Conservation (phyloP, 345 rosid genomes). For the Pistacia integerrima region DNA sequence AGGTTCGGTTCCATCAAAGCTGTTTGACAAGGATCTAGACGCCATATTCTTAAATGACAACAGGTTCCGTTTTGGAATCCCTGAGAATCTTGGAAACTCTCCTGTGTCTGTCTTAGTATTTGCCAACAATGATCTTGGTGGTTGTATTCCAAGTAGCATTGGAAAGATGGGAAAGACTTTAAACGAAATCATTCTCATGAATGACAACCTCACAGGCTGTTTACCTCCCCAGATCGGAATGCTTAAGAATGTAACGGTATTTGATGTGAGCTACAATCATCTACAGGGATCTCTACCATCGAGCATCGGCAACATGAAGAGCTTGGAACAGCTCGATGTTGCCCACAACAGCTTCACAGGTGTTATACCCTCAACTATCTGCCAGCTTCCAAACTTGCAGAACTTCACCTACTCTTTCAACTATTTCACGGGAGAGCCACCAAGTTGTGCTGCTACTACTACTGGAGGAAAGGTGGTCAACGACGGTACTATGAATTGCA, state of each 20-base stretch:
- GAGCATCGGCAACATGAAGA: constrained; percentile 59
- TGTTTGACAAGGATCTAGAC: constrained; percentile 61
- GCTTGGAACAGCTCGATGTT: constrained; percentile 66
- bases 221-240: constrained; percentile 68
- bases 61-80: constrained; percentile 64
- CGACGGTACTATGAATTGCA: constrained; percentile 53
- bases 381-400: constrained; percentile 54
- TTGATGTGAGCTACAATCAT: constrained; percentile 62
- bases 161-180: constrained; percentile 71
- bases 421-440: constrained; percentile 66
- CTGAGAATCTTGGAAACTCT: constrained; percentile 66
- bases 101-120: constrained; percentile 72
- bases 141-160: constrained; percentile 72
- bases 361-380: constrained; percentile 51
- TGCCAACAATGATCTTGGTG: constrained; percentile 74
- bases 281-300: constrained; percentile 60
- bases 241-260: constrained; percentile 55
- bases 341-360: constrained; percentile 66
- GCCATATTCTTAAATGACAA: constrained; percentile 70
- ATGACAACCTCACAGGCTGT: constrained; percentile 75
- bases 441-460: constrained; percentile 47
- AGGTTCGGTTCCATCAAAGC: constrained; percentile 59
- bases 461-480: constrained; percentile 15
- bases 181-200: constrained; percentile 68
- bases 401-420: constrained; percentile 70